Evolutionary conservation across 2,329 filamentous ascomycete genomes (phyloP), one percentile per base, ranked within the genome.

Genomic region (Colletotrichum shisoi): DNA sequence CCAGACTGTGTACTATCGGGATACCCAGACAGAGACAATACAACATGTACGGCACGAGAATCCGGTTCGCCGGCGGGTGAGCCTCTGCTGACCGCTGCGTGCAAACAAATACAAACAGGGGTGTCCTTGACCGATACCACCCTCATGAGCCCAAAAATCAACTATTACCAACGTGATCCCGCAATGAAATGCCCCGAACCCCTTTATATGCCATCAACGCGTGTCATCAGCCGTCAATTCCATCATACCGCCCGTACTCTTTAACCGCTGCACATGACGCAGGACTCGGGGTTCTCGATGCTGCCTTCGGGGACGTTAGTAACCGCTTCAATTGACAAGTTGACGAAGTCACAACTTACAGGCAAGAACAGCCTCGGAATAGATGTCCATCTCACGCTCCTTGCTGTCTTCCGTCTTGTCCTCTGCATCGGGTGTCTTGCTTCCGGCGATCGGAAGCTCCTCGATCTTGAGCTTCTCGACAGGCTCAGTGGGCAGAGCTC

Each of bases 251-350:
- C 62, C 45, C 59, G 48, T 59, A 7, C 40, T 53, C 21, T 74
- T 79, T 86, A 98, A 83, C 94, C 94, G 80, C 92, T 96, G 89
- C 95, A 99, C 95, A 99, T 98, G 71, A 97, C 78, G 78, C 95
- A 99, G 54, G 90, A 85, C 78, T 99, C 95, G 73, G 91, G 93
- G 83, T 98, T 97, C 77, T 98, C 94, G 79, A 99, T 98, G 81
- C 94, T 97, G 84, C 89, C 89, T 91, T 67, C 73, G 49, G 59
- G 54, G 45, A 17, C 72, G 76, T 83, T 74, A 80, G 74, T 69
- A 34, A 61, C 57, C 62, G 15, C 19, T 34, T 57, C 64, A 56
- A 69, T 58, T 13, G 48, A 44, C 2, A 15, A 7, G 27, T 6
- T 21, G 17, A 12, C 27, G 13, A 57, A 6, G 42, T 24, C 5